Base-by-base conservation (phyloP, 1,139 yeast species). In the Protomyces inouyei region DNA sequence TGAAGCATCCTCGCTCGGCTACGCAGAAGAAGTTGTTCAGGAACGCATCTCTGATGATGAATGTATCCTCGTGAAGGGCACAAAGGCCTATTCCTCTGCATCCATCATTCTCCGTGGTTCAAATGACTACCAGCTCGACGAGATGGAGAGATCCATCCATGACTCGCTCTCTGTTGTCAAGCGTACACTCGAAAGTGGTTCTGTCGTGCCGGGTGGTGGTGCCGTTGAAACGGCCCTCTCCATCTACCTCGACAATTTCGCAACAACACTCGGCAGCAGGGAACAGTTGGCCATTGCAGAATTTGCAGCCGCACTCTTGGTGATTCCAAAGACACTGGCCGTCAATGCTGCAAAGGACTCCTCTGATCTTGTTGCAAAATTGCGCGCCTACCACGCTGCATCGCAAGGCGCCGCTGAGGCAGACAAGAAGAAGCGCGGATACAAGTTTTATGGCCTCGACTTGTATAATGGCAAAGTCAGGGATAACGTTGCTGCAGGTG, bases 241-340 rank as follows among this genome's bases (percentile, higher is more conserved):
- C 78, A 91, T 95, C 66, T 95, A 90, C 76, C 82, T 95, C 74
- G 98, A 95, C 77, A 93, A 90, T 76, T 93, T 95, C 76, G 98
- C 98, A 55, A 93, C 98, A 9, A 91, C 98, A 0, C 57, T 92
- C 66, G 98, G 98, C 2, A 90, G 97, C 25, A 85, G 99, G 74
- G 99, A 95, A 77, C 99, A 95, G 76, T 82, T 93, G 72, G 98
- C 98, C 9, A 93, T 95, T 77, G 96, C 97, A 0, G 98, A 93
- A 77, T 95, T 95, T 80, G 97, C 98, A 46, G 83, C 84, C 70
- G 92, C 97, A 0, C 80, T 95, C 71, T 82, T 95, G 67, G 83
- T 92, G 38, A 93, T 95, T 71, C 99, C 99, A 76, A 93, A 93
- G 82, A 95, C 98, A 3, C 79, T 95, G 71, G 97, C 98, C 5